Base-by-base conservation (phyloP, 805 yeast genomes). In the Saturnispora ahearnii region DNA sequence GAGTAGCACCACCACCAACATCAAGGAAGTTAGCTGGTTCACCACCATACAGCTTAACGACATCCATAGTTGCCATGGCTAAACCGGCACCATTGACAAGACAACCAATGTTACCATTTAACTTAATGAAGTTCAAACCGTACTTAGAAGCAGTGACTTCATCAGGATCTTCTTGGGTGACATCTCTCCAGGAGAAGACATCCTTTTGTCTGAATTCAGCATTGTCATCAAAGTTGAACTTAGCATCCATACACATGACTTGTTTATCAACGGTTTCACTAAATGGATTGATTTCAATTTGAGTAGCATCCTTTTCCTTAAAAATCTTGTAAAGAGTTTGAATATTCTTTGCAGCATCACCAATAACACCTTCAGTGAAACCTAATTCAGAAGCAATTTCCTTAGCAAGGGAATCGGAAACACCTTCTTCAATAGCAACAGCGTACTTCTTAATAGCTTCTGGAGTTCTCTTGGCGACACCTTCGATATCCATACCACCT, bases 21-120 rank as follows among this genome's bases (percentile, higher is more conserved):
- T 93, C 99, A 69, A 93, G 81, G 81, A 93, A 93, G 79, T 93
- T 93, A 58, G 99, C 99, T 63, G 99, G 99, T 60, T 81, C 86
- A 70, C 99, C 99, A 64, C 98, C 97, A 75, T 89, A 87, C 63
- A 93, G 81, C 76, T 93, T 89, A 76, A 93, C 88, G 69, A 95
- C 95, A 73, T 93, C 99, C 97, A 93, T 90, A 58, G 99, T 93
- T 62, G 99, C 99, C 99, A 93, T 93, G 63, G 99, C 99, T 68
- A 93, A 80, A 71, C 99, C 99, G 52, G 99, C 99, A 77, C 99
- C 99, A 72, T 93, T 93, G 69, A 93, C 99, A 56, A 93, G 78
- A 77, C 96, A 91, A 62, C 99, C 99, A 66, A 93, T 91, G 78
- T 89, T 87, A 72, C 99, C 99, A 66, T 91, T 95, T 67, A 93